These are phyloP conservation scores for Lathyrus aphaca DNA, from an alignment of 306 rosid species.

Conservation along the genomic window DNA sequence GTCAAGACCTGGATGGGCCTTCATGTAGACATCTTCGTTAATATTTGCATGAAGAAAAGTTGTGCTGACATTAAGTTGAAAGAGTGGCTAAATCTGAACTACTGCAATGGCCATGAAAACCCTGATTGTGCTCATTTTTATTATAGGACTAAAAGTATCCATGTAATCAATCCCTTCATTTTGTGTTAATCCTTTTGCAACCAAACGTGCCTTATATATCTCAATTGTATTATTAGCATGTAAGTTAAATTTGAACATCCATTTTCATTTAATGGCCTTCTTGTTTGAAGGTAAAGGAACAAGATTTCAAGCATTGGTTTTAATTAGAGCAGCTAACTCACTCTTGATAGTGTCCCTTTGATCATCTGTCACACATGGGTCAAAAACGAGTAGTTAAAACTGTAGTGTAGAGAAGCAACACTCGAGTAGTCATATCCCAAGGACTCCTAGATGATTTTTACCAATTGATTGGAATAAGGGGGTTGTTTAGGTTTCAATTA, in stretches of 20 bases:
- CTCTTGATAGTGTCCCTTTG: too few species aligned
- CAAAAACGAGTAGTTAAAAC: too few species aligned
- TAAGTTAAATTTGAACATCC: not conserved
- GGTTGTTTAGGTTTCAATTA: too few species aligned
- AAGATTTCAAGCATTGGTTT: too few species aligned
- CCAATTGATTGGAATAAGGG: too few species aligned
- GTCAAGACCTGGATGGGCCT: not conserved
- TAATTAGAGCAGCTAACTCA: too few species aligned
- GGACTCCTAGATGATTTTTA: too few species aligned
- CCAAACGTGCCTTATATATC: not conserved
- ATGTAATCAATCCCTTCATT: not conserved
- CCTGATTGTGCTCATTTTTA: not conserved
- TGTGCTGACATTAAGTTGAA: too few species aligned
- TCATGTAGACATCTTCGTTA: not conserved
- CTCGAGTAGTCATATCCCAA: too few species aligned
- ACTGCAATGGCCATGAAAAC: not conserved
- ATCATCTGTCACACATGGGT: too few species aligned
- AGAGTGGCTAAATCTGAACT: accelerated
- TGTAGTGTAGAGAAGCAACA: too few species aligned
- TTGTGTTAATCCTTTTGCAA: not conserved
- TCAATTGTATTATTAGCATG: not conserved
- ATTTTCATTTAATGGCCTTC: not conserved
- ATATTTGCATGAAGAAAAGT: not conserved
- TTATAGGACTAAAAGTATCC: not conserved
- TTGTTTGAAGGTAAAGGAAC: too few species aligned